phyloP scores from a whole-genome alignment of 331 rosid species.

The Erythrophleum ivorense region DNA sequence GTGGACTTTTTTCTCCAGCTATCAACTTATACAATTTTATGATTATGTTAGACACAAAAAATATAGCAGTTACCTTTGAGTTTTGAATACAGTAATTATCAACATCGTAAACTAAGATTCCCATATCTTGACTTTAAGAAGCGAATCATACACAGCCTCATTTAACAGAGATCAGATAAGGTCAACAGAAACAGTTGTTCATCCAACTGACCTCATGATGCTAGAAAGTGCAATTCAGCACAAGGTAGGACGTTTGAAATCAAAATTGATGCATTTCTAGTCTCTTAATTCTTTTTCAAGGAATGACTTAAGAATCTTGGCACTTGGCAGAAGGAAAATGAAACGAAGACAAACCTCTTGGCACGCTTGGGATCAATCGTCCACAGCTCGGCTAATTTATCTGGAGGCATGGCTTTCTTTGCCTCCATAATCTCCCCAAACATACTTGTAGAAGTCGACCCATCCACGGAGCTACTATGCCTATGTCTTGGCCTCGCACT shows the following conservation, averaged over 20 bases:
- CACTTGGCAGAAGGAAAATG: neutral
- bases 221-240: neutral
- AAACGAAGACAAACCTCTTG: constrained; percentile 69
- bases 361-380: constrained; percentile 94
- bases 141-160: neutral
- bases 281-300: neutral
- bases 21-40: neutral
- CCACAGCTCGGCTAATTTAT: constrained; percentile 99
- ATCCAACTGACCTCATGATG: neutral
- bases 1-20: neutral
- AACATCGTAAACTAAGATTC: constrained; percentile 25
- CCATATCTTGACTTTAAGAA: constrained; percentile 20
- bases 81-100: constrained; percentile 13
- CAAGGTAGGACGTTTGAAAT: constrained; percentile 14
- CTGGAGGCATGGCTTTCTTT: constrained; percentile 99
- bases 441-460: constrained; percentile 67
- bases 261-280: constrained; percentile 10
- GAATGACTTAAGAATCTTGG: neutral
- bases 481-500: constrained; percentile 62
- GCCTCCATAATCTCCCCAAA: constrained; percentile 97
- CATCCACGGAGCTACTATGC: constrained; percentile 85
- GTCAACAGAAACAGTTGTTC: constrained; percentile 19
- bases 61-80: neutral
- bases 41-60: neutral
- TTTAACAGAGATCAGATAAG: constrained; percentile 7